Evolutionary conservation across 768 basidiomycete species (phyloP).

Genomic region (Rhizopogon rudus): DNA sequence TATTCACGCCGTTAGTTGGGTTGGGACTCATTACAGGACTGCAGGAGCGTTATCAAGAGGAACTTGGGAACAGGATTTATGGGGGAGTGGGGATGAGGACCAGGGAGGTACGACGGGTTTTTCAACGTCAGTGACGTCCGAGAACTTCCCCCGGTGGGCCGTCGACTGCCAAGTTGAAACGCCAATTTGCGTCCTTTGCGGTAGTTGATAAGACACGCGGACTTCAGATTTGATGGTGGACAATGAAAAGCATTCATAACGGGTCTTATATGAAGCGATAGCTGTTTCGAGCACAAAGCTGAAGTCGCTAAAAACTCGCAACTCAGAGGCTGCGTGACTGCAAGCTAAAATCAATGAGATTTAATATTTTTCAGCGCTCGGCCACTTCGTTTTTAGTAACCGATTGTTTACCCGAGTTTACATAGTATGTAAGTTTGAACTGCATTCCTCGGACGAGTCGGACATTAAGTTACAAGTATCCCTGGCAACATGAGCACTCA

Average conservation of each 20-base stretch:
- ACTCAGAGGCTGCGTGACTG: no score
- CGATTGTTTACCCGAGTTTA: no score
- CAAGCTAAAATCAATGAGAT: no score
- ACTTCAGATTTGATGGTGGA: not conserved
- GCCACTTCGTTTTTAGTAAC: no score
- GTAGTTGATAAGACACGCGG: constrained; percentile 1
- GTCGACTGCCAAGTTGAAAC: not conserved
- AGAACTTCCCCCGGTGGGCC: constrained; percentile 1
- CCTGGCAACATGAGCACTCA: not conserved
- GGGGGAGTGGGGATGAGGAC: not conserved
- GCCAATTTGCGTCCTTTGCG: constrained; percentile 1
- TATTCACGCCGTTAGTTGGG: not conserved
- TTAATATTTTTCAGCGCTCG: no score
- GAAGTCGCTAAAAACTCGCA: no score
- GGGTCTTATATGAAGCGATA: not conserved
- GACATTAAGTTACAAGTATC: no score
- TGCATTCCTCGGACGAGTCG: no score
- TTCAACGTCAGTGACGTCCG: not conserved
- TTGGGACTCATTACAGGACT: not conserved
- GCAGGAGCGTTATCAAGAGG: not conserved
- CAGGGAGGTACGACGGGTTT: not conserved
- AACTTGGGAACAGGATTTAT: not conserved
- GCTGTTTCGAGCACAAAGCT: not conserved
- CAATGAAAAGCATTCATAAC: not conserved
- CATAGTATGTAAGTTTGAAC: no score